Evolutionary conservation across 2,329 filamentous ascomycete genomes (phyloP), one percentile per base, ranked within the genome.

Genomic region (Ophiostoma angusticollis): DNA sequence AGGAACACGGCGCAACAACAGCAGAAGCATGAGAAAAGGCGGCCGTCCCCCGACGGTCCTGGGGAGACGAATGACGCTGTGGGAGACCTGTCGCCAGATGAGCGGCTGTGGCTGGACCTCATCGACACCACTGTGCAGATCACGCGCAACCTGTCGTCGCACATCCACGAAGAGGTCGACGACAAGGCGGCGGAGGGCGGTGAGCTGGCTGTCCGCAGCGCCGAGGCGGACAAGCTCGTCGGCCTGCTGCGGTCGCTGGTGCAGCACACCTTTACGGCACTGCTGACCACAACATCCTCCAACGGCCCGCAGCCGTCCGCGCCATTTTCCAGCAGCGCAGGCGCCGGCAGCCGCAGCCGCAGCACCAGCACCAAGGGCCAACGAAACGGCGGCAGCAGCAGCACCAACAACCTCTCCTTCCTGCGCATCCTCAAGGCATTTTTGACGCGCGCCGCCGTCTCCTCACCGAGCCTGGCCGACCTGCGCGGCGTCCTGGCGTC

Each of bases 361-460:
- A 34, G 9, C 22, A 25, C 17, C 35, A 18, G 30, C 21, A 35
- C n/a, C 27, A 14, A n/a, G 4, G n/a, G 11, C 4, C 50, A 51
- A 8, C 54, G 58, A 8, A 44, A 36, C 37, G 57, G 49, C 36
- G 60, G 57, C n/a, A 57, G 57, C 23, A 44, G 63, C 0, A 36
- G 54, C 47, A 59, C 63, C n/a, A 61, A 60, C 29, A 78, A 84
- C n/a, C 57, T 84, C 5, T 84, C 84, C 2, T 98, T 98, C 58
- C 70, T 98, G 9, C 82, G 82, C 41, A 84, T 98, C 47, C 68
- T 98, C 12, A 78, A 86, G 35, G 82, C 84, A 6, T 98, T 98
- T 56, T 74, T 98, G 22, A 77, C 81, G 1, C 77, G 84, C 32
- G 89, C 87, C 0, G 81, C 85, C 0, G 71, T 74, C 18, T 78